Evolutionary conservation across 768 basidiomycete species (phyloP), one percentile per base, ranked within the genome.

Genomic region (Russula virescens): DNA sequence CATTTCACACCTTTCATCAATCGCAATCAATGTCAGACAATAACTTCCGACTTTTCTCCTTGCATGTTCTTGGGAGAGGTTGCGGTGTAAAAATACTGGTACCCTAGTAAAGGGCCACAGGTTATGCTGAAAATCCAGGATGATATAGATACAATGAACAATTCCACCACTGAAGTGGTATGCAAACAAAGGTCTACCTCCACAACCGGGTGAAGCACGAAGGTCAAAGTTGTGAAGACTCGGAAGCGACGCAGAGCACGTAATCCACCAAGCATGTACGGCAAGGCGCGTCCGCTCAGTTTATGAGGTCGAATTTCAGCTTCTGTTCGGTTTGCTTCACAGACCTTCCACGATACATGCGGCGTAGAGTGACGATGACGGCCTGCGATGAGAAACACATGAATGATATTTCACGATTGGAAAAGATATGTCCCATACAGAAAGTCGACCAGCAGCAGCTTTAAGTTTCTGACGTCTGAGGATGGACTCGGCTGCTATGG

Each of bases 301-400:
- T 63, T 28, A 58, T 53, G 57, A 54, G 28, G 10, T 59, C 62
- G 43, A 63, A 63, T n/a, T 49, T 35, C 28, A 63, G 28, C 51
- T 54, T 59, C 58, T 59, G 46, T 59, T 63, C 62, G 57, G 56
- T 28, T 55, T 63, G 51, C 46, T 54, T 59, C 52, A 49, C 62
- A 21, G 62, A 58, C 11, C 19, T 59, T 31, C 62, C 46, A 21
- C 62, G 51, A 35, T 59, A 63, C 38, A 63, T 54, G 0, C 62
- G 52, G 3, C 58, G 62, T 34, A 63, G 16, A 26, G 62, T 55
- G 58, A 59, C 52, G 38, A 63, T 43, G 46, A 54, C 52, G 28
- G 62, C 57, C 62, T 63, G 45, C 35, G 16, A 62, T 23, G 3
- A 25, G 43, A n/a, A 26, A 8, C n/a, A 46, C 25, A 52, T 62